Evolutionary conservation across 78 protist species (phyloP).

Genomic region (Capsaspora owczarzaki): DNA sequence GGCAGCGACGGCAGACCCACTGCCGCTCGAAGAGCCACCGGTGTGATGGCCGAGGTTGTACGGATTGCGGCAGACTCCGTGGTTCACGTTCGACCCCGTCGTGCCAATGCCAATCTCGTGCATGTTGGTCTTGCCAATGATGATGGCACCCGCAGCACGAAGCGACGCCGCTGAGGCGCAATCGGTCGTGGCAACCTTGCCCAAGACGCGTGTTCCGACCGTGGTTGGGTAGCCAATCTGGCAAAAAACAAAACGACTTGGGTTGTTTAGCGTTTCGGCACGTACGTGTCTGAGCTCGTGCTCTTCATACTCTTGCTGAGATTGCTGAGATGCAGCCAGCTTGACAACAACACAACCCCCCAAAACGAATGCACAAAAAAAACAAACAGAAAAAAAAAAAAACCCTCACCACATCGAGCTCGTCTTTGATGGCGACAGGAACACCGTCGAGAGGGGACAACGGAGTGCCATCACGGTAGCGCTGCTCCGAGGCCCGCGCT

Average conservation of each 20-base stretch:
- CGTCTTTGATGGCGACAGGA: slow-evolving; percentile 55
- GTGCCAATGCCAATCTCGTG: slow-evolving; percentile 71
- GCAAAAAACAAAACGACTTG: not conserved
- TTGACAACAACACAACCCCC: not conserved
- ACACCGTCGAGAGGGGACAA: slow-evolving; percentile 59
- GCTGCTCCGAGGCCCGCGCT: no score
- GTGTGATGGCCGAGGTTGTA: slow-evolving; percentile 34
- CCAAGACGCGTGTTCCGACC: not conserved
- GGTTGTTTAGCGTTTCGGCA: no score
- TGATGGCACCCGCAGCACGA: slow-evolving; percentile 37
- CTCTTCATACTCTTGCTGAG: no score
- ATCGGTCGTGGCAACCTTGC: not conserved
- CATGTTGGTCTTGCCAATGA: slow-evolving; percentile 75
- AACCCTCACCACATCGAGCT: slow-evolving; percentile 18
- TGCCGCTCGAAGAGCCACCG: slow-evolving; percentile 60
- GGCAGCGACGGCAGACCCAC: slow-evolving; percentile 37
- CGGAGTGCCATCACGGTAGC: slow-evolving; percentile 19
- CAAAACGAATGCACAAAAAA: not conserved
- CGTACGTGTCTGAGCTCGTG: no score
- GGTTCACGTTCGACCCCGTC: slow-evolving; percentile 43
- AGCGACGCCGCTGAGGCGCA: not conserved
- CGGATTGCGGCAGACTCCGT: slow-evolving; percentile 57
- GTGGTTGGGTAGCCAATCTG: no score
- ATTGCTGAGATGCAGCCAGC: not conserved
- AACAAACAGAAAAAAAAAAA: not conserved